Percentiles rank a stretch among this genome's conserved stretches.
phyloP scores from a whole-genome alignment of 805 yeast genomes.

The Kodamaea hsintzibuensis region DNA sequence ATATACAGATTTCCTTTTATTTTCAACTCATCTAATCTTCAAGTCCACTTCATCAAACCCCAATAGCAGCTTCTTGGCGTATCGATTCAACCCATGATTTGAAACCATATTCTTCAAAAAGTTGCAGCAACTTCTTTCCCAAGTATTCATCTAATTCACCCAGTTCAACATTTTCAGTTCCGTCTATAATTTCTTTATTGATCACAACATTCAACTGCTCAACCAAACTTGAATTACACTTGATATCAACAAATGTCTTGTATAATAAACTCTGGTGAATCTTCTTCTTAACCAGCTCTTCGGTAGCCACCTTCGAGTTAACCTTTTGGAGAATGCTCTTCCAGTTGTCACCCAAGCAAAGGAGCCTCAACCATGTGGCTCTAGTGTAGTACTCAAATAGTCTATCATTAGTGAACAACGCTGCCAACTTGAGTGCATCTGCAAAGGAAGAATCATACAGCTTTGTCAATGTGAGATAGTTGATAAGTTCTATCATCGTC shows the following conservation, averaged over 20 bases:
- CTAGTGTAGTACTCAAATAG: constrained; percentile 21
- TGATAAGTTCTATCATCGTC: constrained; percentile 47
- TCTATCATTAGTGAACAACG: constrained; percentile 34
- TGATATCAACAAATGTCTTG: constrained; percentile 34
- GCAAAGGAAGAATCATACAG: constrained; percentile 30
- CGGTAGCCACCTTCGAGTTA: constrained; percentile 33
- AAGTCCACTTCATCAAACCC: neutral
- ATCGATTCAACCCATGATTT: constrained; percentile 23
- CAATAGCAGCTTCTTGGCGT: constrained; percentile 18
- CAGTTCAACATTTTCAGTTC: neutral
- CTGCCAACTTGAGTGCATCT: constrained; percentile 53
- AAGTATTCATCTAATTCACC: constrained; percentile 1
- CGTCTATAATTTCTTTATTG: neutral
- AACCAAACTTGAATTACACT: constrained; percentile 9
- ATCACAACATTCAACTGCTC: constrained; percentile 18
- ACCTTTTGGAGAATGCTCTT: constrained; percentile 28
- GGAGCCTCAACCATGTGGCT: constrained; percentile 59
- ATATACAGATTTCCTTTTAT: neutral
- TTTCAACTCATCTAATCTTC: neutral
- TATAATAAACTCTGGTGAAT: constrained; percentile 46
- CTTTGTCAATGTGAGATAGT: constrained; percentile 49
- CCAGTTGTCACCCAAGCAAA: constrained; percentile 55
- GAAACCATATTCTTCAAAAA: constrained; percentile 10
- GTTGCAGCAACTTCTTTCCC: constrained; percentile 2
- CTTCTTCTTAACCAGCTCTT: constrained; percentile 40